Percentiles rank a stretch among this genome's conserved stretches.
Evolutionary conservation across 441 rosid genomes (phyloP).

Genomic region (Jatropha podagrica): DNA sequence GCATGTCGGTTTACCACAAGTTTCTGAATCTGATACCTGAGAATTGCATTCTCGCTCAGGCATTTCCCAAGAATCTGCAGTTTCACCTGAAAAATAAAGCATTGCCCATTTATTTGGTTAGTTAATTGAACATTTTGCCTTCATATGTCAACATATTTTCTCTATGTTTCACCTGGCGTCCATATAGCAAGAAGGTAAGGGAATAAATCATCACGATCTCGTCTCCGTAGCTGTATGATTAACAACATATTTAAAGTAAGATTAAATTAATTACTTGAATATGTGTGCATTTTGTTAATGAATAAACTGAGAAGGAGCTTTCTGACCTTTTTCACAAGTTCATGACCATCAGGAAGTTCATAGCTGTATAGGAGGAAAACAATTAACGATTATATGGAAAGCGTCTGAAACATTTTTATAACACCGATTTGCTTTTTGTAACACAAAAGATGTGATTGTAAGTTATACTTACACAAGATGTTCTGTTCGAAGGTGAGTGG

Average conservation of each 20-base stretch:
- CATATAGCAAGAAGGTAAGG: slow-evolving; percentile 23
- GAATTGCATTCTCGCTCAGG: slow-evolving; percentile 19
- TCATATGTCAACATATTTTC: neutral
- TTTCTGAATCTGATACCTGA: slow-evolving; percentile 4
- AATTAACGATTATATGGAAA: neutral
- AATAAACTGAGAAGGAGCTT: neutral
- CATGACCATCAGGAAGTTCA: slow-evolving; percentile 24
- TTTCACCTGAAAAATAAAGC: slow-evolving; percentile 8
- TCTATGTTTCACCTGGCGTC: slow-evolving; percentile 7
- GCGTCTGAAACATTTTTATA: too few relatives aligned
- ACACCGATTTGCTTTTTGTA: too few relatives aligned
- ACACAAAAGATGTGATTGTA: neutral
- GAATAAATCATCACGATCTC: slow-evolving; percentile 1
- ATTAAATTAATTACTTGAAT: neutral
- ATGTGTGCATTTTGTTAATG: neutral
- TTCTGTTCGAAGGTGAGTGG: slow-evolving; percentile 14
- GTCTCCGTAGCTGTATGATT: slow-evolving; percentile 1
- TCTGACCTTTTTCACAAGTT: slow-evolving; percentile 9
- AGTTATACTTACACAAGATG: slow-evolving; percentile 23
- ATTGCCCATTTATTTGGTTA: neutral
- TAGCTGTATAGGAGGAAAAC: slow-evolving; percentile 8
- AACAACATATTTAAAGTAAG: neutral
- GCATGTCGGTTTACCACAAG: slow-evolving; percentile 11
- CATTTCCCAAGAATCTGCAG: neutral
- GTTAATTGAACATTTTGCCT: neutral